phyloP scores from a whole-genome alignment of 345 rosid genomes.

The Alliaria petiolata region DNA sequence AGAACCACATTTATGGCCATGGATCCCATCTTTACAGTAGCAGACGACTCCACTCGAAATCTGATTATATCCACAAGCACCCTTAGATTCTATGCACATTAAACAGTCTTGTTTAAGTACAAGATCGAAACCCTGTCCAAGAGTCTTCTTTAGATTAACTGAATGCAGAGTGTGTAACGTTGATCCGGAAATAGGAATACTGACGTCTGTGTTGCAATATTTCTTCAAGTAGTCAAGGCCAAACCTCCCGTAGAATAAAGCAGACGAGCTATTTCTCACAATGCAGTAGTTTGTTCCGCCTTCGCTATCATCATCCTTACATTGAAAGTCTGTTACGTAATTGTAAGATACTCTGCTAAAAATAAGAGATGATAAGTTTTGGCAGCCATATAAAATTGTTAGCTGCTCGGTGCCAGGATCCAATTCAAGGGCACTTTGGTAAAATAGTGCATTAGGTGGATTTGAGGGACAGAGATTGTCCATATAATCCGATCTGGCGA shows the following conservation, averaged over 20 bases:
- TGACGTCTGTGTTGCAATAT: constrained; percentile 16
- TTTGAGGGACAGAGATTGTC: constrained; percentile 4
- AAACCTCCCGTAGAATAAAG: neutral
- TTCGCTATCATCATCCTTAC: neutral
- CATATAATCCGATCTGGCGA: constrained; percentile 31
- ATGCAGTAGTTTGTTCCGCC: neutral
- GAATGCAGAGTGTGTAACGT: neutral
- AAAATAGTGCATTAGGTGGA: neutral
- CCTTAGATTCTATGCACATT: neutral
- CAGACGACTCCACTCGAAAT: constrained; percentile 14
- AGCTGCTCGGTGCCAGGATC: neutral
- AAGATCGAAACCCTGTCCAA: constrained; percentile 32
- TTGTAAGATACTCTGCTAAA: neutral
- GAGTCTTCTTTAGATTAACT: neutral
- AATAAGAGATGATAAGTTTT: neutral
- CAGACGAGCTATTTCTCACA: neutral
- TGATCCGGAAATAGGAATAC: neutral
- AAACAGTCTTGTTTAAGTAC: constrained; percentile 9
- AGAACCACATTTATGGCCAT: neutral
- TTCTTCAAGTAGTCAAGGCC: neutral
- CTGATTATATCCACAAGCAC: constrained; percentile 35
- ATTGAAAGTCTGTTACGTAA: neutral
- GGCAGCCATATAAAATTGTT: constrained; percentile 34
- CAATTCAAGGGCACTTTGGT: neutral
- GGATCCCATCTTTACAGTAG: constrained; percentile 17